Base-by-base conservation (phyloP, 2,329 filamentous ascomycete genomes). In the Curvularia hawaiiensis region DNA sequence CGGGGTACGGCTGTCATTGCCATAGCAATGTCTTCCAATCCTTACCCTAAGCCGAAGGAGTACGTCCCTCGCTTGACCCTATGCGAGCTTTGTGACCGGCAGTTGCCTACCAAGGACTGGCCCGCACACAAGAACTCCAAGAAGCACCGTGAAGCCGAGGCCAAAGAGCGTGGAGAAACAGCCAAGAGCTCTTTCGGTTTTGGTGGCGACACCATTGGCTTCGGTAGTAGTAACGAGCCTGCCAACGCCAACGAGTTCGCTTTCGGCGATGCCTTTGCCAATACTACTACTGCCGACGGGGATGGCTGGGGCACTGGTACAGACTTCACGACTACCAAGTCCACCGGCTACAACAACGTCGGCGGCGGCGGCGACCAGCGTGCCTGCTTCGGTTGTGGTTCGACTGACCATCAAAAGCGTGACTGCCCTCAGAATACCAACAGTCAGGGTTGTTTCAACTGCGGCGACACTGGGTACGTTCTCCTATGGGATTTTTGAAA, bases 241-340 rank as follows among this genome's bases (percentile, higher is more conserved):
- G 58, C 38, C 30, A 41, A 39, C 26, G 47, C 81, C 81, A 60
- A 49, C 39, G 56, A 40, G 9, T 63, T 62, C 73, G 66, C 72
- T 56, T 76, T 84, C 24, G 35, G 79, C 65, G 79, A 71, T 50
- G 43, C 50, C 50, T 51, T 58, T 44, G 46, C 18, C 30, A 46
- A 31, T 14, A 35, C 43, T 41, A 39, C 28, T 26, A 47, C 84
- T 52, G 70, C 81, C 88, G 80, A 81, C 81, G 59, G 78, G 30
- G 53, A 59, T 38, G 55, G 47, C 24, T 64, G 65, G 75, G 65
- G 73, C 55, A 76, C 53, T 50, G 24, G 38, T 6, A 55, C 52
- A 24, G 56, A 47, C 33, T 50, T 52, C 22, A 24, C 52, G 59
- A 58, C 43, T 35, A 43, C 54, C 14, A 49, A 30, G 20, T 44